These are phyloP conservation scores for Mayamaea pseudoterrestris DNA, from an alignment of 108 stramenopile species.

Conservation along the genomic window DNA sequence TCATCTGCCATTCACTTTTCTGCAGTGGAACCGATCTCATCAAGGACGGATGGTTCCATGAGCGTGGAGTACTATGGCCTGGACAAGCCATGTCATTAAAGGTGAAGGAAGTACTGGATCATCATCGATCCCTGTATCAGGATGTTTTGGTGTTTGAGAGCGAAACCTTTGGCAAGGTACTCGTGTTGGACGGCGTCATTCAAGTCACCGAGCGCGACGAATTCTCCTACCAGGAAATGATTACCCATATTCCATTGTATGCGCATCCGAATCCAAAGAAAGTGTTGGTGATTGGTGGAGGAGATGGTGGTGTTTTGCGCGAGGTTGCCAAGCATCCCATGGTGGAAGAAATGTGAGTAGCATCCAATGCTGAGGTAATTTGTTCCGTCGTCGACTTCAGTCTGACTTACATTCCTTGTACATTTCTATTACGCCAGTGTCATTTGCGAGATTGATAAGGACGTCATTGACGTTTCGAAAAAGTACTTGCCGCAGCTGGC, in stretches of 20 bases:
- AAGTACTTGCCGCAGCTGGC: slow-evolving; percentile 76
- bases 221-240: slow-evolving; percentile 96
- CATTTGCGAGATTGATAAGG: slow-evolving; percentile 94
- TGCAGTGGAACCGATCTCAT: too few relatives aligned
- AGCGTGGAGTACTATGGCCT: slow-evolving; percentile 71
- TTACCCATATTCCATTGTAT: slow-evolving; percentile 89
- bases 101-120: slow-evolving; percentile 70
- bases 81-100: slow-evolving; percentile 80
- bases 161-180: slow-evolving; percentile 81
- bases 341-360: slow-evolving; percentile 83
- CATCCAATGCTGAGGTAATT: too few relatives aligned
- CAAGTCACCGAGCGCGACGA: slow-evolving; percentile 95
- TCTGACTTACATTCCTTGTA: too few relatives aligned
- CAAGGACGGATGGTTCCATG: slow-evolving; percentile 82
- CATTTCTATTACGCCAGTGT: too few relatives aligned
- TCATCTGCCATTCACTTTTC: too few relatives aligned
- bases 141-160: slow-evolving; percentile 95
- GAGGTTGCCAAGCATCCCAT: slow-evolving; percentile 80
- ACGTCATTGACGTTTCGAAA: slow-evolving; percentile 74
- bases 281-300: slow-evolving; percentile 95
- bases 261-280: slow-evolving; percentile 82
- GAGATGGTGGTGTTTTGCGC: slow-evolving; percentile 94
- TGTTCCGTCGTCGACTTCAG: too few relatives aligned
- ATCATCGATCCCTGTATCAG: slow-evolving; percentile 75
- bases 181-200: slow-evolving; percentile 97